phyloP scores from a whole-genome alignment of 139 green algal genomes.

The Astrephomene gubernaculifera region DNA sequence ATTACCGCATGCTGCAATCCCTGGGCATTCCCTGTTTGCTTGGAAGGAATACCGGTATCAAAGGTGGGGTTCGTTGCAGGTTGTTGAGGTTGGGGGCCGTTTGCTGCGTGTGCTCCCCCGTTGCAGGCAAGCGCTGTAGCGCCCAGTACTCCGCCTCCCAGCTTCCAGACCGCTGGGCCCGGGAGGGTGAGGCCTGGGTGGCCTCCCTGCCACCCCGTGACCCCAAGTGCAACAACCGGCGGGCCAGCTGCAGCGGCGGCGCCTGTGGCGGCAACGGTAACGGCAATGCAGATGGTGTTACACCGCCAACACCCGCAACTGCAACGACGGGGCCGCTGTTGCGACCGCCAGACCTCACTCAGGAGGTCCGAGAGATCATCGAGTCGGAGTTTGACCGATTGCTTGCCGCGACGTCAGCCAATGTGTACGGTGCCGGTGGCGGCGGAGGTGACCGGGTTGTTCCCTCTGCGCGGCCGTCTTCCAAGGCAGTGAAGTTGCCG shows the following conservation, averaged over 20 bases:
- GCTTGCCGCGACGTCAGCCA: background rate
- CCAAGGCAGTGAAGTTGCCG: background rate
- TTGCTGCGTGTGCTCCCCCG: too few relatives aligned
- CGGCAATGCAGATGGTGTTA: background rate
- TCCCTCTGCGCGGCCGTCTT: background rate
- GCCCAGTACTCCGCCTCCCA: background rate
- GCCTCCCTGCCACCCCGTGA: background rate
- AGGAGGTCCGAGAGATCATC: background rate
- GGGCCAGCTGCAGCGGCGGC: too few relatives aligned
- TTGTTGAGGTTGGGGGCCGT: too few relatives aligned
- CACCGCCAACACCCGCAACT: background rate
- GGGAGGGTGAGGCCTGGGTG: background rate
- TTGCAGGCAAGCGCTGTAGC: conserved; percentile 5
- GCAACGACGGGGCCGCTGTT: background rate
- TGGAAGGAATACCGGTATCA: too few relatives aligned
- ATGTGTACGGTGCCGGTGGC: background rate
- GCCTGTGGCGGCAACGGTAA: background rate
- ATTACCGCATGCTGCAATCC: too few relatives aligned
- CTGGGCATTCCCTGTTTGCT: too few relatives aligned
- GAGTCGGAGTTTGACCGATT: background rate
- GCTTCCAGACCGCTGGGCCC: background rate
- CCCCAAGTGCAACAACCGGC: too few relatives aligned
- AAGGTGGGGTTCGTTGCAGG: too few relatives aligned
- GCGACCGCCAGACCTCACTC: background rate
- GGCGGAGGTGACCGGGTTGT: background rate